phyloP scores from a whole-genome alignment of 73 alveolate genomes.

The Halteria grandinella region DNA sequence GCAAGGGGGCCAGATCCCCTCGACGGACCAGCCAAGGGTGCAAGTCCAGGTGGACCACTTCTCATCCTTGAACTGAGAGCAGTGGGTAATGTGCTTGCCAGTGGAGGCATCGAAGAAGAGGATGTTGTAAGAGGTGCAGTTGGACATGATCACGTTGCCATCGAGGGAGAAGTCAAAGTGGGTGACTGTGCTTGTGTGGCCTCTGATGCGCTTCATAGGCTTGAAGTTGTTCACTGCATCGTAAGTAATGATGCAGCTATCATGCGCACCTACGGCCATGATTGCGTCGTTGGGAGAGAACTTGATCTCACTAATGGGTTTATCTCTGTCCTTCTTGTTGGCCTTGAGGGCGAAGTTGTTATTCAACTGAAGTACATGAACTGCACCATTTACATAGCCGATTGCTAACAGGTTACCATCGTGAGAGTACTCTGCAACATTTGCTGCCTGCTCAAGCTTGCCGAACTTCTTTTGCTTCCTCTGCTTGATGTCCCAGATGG shows the following conservation, averaged over 20 bases:
- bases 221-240: conserved; percentile 84
- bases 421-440: conserved; percentile 84
- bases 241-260: conserved; percentile 87
- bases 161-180: conserved; percentile 96
- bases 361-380: conserved; percentile 82
- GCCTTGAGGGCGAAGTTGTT: conserved; percentile 77
- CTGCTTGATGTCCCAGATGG: conserved; percentile 89
- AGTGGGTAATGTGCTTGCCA: conserved; percentile 88
- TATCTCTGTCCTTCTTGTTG: conserved; percentile 82
- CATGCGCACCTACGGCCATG: conserved; percentile 96
- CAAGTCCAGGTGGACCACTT: conserved; percentile 92
- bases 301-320: conserved; percentile 81
- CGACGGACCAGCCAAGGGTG: conserved; percentile 94
- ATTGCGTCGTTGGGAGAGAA: conserved; percentile 85
- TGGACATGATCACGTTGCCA: conserved; percentile 84
- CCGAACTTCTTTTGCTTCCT: conserved; percentile 85
- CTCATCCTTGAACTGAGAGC: conserved; percentile 90
- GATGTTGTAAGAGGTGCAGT: conserved; percentile 91
- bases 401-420: conserved; percentile 88
- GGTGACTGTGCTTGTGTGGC: conserved; percentile 85
- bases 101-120: conserved; percentile 85
- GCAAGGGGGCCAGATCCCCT: conserved; percentile 93
- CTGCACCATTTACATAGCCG: conserved; percentile 94
- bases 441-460: conserved; percentile 82
- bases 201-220: conserved; percentile 76